These are phyloP conservation scores for Glycine tomentella DNA, from an alignment of 306 rosid species.

Conservation along the genomic window DNA sequence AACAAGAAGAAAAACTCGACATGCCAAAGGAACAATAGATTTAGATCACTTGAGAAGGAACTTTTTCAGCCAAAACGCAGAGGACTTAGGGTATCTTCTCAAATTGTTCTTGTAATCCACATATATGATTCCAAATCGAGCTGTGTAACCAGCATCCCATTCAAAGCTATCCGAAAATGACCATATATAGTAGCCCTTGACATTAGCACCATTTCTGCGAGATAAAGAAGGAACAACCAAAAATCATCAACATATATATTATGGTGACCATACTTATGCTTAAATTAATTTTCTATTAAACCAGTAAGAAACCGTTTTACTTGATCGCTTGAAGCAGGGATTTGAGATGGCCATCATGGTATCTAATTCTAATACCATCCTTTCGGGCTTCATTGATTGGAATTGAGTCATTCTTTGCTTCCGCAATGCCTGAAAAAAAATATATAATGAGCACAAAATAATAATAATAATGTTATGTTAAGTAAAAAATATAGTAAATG, in stretches of 20 bases:
- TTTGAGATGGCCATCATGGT: slow-evolving; percentile 57
- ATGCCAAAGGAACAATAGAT: background rate
- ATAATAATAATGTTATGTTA: background rate
- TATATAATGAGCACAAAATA: too few species aligned
- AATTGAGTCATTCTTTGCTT: slow-evolving; percentile 53
- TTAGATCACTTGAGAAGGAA: slow-evolving; percentile 11
- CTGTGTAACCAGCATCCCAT: slow-evolving; percentile 17
- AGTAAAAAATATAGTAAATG: too few species aligned
- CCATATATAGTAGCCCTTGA: slow-evolving; percentile 15
- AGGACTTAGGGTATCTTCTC: background rate
- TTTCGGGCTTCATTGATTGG: slow-evolving; percentile 51
- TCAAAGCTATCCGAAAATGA: slow-evolving; percentile 12
- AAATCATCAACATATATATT: background rate
- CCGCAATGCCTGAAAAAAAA: slow-evolving; percentile 59
- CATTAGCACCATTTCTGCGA: background rate
- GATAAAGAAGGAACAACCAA: background rate
- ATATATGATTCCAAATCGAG: background rate
- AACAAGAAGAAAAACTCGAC: background rate
- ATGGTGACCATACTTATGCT: background rate
- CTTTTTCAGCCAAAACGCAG: slow-evolving; percentile 4
- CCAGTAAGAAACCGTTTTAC: slow-evolving; percentile 40
- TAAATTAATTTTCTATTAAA: too few species aligned
- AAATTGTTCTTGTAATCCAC: slow-evolving; percentile 1
- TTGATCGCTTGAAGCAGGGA: slow-evolving; percentile 60
- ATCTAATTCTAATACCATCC: slow-evolving; percentile 59